Base-by-base conservation (phyloP, 2,329 filamentous ascomycete species). In the Erysiphe pulchra region DNA sequence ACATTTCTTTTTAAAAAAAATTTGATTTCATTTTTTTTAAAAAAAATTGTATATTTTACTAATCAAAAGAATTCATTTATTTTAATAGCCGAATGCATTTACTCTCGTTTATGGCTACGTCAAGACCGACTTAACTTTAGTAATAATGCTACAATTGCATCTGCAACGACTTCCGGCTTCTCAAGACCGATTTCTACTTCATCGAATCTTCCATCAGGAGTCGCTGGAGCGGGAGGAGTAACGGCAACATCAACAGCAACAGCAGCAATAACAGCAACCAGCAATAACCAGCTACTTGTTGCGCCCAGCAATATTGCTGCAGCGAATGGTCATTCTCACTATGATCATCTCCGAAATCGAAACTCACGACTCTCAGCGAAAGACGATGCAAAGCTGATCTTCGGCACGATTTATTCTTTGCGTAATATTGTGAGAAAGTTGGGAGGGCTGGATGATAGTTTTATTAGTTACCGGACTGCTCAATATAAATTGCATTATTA, bases 401-500 rank as follows among this genome's bases (percentile, higher is more conserved):
- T 95, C 62, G 90, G 90, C 55, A 90, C 87, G 48, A 77, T 98
- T 52, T 98, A 94, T 66, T 93, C 85, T 43, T 68, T 98, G 55
- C 79, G 90, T 56, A 94, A 94, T 64, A 93, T 98, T 80, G 84
- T 81, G 50, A 81, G 84, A 61, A 93, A 94, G 67, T 73, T 98
- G 42, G 87, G 87, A 57, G 87, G 87, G 52, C 76, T 83, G 46
- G 85, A 94, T 60, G 87, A 94, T 46, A 84, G 81, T 59, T 98
- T 98, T 62, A 80, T 98, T 54, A 84, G 79, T 54, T 98, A 82
- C 64, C 80, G 84, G 54, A 98, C 90, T 45, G 81, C 72, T 53
- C 80, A 93, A 63, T 98, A 98, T 70, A 94, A 94, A 65, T 73
- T 98, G 55, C 90, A 98, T 65, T 98, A 92, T 67, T 98, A 94